Conservation (phyloP, 345 rosid species). For the Euphorbia pulcherrima region DNA sequence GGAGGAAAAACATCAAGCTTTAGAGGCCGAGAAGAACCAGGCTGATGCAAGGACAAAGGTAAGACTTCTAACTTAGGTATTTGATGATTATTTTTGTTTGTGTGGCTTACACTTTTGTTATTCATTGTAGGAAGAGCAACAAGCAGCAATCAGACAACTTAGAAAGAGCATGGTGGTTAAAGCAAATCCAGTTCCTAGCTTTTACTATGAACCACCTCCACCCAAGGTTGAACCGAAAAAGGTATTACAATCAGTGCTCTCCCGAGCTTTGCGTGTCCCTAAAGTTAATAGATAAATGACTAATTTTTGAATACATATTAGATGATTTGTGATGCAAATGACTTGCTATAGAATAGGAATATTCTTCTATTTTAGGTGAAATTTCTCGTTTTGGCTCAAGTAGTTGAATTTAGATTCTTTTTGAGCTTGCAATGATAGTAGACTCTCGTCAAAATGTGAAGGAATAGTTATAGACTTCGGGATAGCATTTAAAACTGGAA, state of each 20-base stretch:
- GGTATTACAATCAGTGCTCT: conserved; percentile 39
- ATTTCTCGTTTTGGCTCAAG: background rate
- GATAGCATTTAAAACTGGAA: background rate
- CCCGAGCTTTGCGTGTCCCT: conserved; percentile 1
- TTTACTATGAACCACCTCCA: conserved; percentile 88
- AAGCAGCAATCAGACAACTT: conserved; percentile 83
- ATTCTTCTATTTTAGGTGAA: background rate
- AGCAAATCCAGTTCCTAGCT: conserved; percentile 93
- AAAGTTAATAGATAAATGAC: conserved; percentile 1
- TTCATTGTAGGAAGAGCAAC: conserved; percentile 87
- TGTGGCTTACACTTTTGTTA: background rate
- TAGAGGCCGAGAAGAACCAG: conserved; percentile 73
- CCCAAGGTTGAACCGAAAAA: conserved; percentile 76
- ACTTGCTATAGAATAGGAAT: background rate
- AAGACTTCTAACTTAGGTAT: background rate
- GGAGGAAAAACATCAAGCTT: conserved; percentile 73
- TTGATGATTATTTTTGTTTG: background rate
- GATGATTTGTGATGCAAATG: background rate
- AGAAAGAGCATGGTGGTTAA: conserved; percentile 71
- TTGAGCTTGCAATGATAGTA: background rate
- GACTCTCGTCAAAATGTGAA: background rate
- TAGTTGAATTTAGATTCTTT: background rate
- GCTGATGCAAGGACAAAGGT: conserved; percentile 81
- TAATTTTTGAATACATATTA: background rate
- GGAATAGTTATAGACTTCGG: background rate